A percentile compares a stretch with the other conserved stretches of the same genome.
phyloP scores from a whole-genome alignment of 768 basidiomycete genomes.

The Agrocybe pediades region DNA sequence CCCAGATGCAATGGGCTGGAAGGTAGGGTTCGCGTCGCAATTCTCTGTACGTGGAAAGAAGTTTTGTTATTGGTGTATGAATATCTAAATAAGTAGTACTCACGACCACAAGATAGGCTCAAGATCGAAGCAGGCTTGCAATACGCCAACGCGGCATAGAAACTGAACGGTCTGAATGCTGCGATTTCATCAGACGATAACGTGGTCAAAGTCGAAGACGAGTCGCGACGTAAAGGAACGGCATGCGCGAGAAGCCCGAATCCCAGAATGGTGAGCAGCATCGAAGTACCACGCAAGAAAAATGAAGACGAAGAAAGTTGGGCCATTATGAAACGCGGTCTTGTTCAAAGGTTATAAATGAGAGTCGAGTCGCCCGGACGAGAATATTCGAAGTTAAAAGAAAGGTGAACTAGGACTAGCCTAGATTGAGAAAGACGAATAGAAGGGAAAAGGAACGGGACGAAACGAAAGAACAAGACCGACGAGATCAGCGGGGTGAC shows the following conservation, averaged over 20 bases:
- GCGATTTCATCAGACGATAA: conserved; percentile 42
- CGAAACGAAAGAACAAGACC: background rate
- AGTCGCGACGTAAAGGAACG: conserved; percentile 8
- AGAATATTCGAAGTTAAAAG: background rate
- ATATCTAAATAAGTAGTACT: background rate
- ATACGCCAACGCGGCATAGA: conserved; percentile 52
- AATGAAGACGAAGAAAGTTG: conserved; percentile 7
- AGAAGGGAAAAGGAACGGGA: background rate
- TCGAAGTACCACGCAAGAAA: background rate
- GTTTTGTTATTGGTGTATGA: background rate
- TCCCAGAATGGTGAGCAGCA: background rate
- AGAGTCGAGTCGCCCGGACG: conserved; percentile 10
- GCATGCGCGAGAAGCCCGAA: conserved; percentile 8
- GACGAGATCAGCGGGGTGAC: background rate
- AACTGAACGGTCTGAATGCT: conserved; percentile 47
- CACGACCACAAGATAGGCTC: conserved; percentile 55
- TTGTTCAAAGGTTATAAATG: background rate
- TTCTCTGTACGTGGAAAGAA: conserved; percentile 29
- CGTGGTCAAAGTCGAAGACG: conserved; percentile 29
- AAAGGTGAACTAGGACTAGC: conserved; percentile 11
- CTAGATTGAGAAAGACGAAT: conserved; percentile 3
- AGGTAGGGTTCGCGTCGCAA: conserved; percentile 47
- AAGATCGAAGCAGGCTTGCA: conserved; percentile 44
- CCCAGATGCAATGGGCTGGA: conserved; percentile 50
- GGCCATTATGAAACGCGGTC: conserved; percentile 3